A percentile compares a stretch with the other conserved stretches of the same genome.
phyloP scores from a whole-genome alignment of 768 basidiomycete genomes.

The Tylopilus cervinicoccineus region DNA sequence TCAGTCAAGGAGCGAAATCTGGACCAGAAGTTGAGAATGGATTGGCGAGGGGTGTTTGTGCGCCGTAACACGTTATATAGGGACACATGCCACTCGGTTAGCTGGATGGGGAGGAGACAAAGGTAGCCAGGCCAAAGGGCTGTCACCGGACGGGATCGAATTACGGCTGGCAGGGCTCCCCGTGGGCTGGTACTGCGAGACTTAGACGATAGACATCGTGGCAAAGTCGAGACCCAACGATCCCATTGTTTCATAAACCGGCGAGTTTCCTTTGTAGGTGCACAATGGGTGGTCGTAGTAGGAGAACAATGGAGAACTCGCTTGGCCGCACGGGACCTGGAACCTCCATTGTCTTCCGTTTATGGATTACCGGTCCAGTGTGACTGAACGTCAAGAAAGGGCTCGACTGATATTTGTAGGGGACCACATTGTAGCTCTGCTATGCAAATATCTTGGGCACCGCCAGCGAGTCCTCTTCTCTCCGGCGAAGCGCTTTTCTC shows the following conservation, averaged over 20 bases:
- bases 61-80: constrained; percentile 24
- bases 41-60: constrained; percentile 8
- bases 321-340: constrained; percentile 10
- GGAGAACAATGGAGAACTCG: constrained; percentile 30
- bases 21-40: constrained; percentile 12
- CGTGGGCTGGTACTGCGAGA: background rate
- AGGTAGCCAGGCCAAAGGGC: constrained; percentile 16
- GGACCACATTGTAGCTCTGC: constrained; percentile 1
- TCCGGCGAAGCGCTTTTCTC: constrained; percentile 60
- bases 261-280: constrained; percentile 25
- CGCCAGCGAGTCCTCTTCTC: constrained; percentile 74
- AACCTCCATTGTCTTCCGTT: constrained; percentile 16
- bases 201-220: background rate
- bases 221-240: background rate
- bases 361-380: background rate
- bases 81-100: constrained; percentile 25
- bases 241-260: constrained; percentile 25
- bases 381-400: background rate
- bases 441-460: constrained; percentile 90
- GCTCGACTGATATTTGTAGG: background rate
- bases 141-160: constrained; percentile 2
- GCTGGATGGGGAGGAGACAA: constrained; percentile 27
- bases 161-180: constrained; percentile 1
- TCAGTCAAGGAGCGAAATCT: constrained; percentile 11
- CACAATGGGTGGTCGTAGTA: constrained; percentile 25